Evolutionary conservation across 768 basidiomycete species (phyloP).

Genomic region (Lyophyllum decastes): DNA sequence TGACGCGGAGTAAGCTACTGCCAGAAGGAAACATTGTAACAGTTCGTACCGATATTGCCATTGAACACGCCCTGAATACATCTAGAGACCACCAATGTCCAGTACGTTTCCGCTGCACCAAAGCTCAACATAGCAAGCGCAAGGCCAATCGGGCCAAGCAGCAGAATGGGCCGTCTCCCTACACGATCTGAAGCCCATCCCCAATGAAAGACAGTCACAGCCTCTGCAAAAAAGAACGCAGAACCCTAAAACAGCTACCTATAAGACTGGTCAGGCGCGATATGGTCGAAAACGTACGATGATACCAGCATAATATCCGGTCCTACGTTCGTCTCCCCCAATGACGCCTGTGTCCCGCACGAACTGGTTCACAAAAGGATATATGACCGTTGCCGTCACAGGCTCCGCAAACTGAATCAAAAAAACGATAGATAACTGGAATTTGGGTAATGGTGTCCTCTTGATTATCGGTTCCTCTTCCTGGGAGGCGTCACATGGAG

Average conservation of each 20-base stretch:
- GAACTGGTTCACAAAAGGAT: slow-evolving; percentile 48
- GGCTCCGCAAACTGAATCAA: slow-evolving; percentile 46
- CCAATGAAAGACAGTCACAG: slow-evolving; percentile 45
- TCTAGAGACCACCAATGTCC: slow-evolving; percentile 29
- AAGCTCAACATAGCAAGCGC: slow-evolving; percentile 40
- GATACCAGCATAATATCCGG: slow-evolving; percentile 50
- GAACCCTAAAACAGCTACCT: slow-evolving; percentile 33
- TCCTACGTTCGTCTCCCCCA: slow-evolving; percentile 42
- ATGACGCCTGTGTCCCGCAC: slow-evolving; percentile 46
- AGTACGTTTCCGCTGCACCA: slow-evolving; percentile 41
- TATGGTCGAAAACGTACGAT: slow-evolving; percentile 33
- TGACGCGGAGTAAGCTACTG: neutral
- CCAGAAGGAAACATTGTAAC: neutral
- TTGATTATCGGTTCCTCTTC: neutral
- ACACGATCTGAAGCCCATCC: slow-evolving; percentile 42
- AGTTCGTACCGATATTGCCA: slow-evolving; percentile 34
- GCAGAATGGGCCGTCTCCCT: slow-evolving; percentile 44
- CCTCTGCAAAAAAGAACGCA: slow-evolving; percentile 44
- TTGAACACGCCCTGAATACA: slow-evolving; percentile 40
- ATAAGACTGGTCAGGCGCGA: neutral
- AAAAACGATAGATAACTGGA: slow-evolving; percentile 38
- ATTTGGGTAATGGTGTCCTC: slow-evolving; percentile 40
- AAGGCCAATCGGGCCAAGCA: slow-evolving; percentile 43
- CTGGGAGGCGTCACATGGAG: neutral
- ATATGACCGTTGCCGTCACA: slow-evolving; percentile 43